These are phyloP conservation scores for Candida mattraensis DNA, from an alignment of 805 yeast species.

Conservation along the genomic window DNA sequence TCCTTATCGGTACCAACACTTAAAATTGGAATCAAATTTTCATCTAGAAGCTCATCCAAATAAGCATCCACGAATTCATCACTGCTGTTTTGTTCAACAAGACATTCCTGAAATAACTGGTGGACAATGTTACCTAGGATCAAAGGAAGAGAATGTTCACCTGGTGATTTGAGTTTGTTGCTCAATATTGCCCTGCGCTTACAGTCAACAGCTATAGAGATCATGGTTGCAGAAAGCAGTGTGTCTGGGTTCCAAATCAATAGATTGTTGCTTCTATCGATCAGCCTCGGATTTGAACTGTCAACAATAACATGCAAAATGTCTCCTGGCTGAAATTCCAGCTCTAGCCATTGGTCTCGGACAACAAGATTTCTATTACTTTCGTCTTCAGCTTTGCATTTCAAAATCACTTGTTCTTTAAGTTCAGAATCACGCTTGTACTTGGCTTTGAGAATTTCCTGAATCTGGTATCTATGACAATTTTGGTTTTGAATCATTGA, in stretches of 20 bases:
- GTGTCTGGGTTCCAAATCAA: constrained; percentile 83
- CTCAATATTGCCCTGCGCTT: constrained; percentile 66
- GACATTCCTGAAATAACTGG: constrained; percentile 63
- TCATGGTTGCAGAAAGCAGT: constrained; percentile 75
- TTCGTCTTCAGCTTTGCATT: constrained; percentile 44
- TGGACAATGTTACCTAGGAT: constrained; percentile 85
- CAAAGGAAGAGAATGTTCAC: constrained; percentile 62
- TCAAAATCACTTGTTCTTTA: constrained; percentile 52
- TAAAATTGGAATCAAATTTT: constrained; percentile 41
- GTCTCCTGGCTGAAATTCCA: constrained; percentile 51
- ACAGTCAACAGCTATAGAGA: constrained; percentile 76
- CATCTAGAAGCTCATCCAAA: constrained; percentile 32
- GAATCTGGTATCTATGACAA: constrained; percentile 50
- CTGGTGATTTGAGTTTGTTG: constrained; percentile 57
- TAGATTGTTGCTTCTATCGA: constrained; percentile 59
- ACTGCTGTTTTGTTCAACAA: constrained; percentile 39
- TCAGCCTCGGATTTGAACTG: constrained; percentile 36
- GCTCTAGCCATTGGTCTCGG: constrained; percentile 59
- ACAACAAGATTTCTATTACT: constrained; percentile 44
- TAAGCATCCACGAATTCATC: constrained; percentile 37
- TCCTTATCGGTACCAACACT: constrained; percentile 52
- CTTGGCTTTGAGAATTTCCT: constrained; percentile 30
- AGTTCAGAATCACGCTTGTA: constrained; percentile 33
- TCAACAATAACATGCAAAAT: constrained; percentile 61
- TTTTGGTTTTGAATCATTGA: constrained; percentile 46